These are phyloP conservation scores for Sugiyamaella chiloensis DNA, from an alignment of 805 yeast genomes.

Conservation along the genomic window DNA sequence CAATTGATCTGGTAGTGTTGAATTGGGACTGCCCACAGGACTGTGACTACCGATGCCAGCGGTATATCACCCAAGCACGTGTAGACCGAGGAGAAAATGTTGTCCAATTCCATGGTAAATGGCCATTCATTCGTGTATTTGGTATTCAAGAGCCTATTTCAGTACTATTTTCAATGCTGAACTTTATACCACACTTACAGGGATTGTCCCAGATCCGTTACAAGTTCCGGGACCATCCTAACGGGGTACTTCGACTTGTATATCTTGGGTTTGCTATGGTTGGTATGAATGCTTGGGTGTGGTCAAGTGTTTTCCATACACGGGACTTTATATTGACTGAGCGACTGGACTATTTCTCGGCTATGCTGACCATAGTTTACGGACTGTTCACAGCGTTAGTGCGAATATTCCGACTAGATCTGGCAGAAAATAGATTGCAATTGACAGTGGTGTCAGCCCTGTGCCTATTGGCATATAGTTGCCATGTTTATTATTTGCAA, in stretches of 20 bases:
- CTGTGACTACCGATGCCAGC: conserved; percentile 94
- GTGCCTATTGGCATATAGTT: conserved; percentile 51
- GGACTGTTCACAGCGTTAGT: conserved; percentile 70
- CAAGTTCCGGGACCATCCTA: conserved; percentile 30
- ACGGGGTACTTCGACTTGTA: conserved; percentile 21
- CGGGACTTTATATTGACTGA: conserved; percentile 81
- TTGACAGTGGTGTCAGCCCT: conserved; percentile 39
- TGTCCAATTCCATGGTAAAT: conserved; percentile 91
- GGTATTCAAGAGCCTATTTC: conserved; percentile 86
- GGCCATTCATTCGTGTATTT: conserved; percentile 83
- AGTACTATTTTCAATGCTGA: conserved; percentile 70
- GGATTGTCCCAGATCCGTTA: conserved; percentile 34
- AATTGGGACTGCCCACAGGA: conserved; percentile 75
- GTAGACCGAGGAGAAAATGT: conserved; percentile 48
- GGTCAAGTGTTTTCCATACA: conserved; percentile 82
- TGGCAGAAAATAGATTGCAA: conserved; percentile 26
- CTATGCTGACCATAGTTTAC: conserved; percentile 79
- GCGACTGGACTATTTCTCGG: conserved; percentile 84
- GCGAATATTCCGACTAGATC: conserved; percentile 60
- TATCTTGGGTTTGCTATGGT: conserved; percentile 53
- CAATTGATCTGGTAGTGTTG: conserved; percentile 43
- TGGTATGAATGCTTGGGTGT: conserved; percentile 85
- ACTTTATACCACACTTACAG: conserved; percentile 58
- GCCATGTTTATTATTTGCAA: conserved; percentile 64
- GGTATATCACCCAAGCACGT: conserved; percentile 60